A percentile compares a stretch with the other conserved stretches of the same genome.
These are phyloP conservation scores for Globisporangium spiculum DNA, from an alignment of 352 stramenopile species.

Conservation along the genomic window DNA sequence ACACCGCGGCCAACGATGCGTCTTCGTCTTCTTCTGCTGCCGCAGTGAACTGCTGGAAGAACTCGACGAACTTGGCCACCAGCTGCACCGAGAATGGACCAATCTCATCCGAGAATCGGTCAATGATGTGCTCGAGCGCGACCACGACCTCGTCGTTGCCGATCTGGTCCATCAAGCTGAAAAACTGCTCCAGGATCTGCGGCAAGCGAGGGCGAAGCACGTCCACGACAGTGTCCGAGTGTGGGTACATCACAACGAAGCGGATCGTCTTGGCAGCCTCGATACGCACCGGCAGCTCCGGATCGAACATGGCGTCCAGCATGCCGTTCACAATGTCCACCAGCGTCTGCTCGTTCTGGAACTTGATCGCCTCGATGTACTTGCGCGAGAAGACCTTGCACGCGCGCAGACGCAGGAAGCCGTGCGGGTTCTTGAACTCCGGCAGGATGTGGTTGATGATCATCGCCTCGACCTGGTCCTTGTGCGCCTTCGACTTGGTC, in stretches of 20 bases:
- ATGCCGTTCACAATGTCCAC: conserved; percentile 78
- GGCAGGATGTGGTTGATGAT: conserved; percentile 94
- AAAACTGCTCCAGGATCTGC: conserved; percentile 97
- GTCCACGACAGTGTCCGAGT: conserved; percentile 78
- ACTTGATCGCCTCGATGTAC: conserved; percentile 90
- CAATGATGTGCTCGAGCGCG: conserved; percentile 93
- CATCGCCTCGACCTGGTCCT: conserved; percentile 91
- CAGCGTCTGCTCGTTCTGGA: conserved; percentile 89
- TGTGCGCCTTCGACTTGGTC: conserved; percentile 93
- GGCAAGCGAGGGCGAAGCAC: conserved; percentile 91
- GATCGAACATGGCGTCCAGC: conserved; percentile 90
- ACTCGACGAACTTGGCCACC: conserved; percentile 92
- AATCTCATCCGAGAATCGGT: conserved; percentile 96
- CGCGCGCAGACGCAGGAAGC: conserved; percentile 93
- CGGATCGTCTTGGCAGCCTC: conserved; percentile 91
- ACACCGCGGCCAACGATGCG: conserved; percentile 94
- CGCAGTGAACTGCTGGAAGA: conserved; percentile 94
- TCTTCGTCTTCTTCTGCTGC: conserved; percentile 94
- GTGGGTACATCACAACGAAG: conserved; percentile 85
- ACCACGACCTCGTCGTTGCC: conserved; percentile 98
- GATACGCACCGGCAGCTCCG: conserved; percentile 96
- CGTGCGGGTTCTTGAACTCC: conserved; percentile 94
- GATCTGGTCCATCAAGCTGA: conserved; percentile 98
- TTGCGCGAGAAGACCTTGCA: conserved; percentile 97
- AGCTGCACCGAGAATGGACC: conserved; percentile 91